Evolutionary conservation across 345 rosid species (phyloP).

Genomic region (Euphorbia pulcherrima): DNA sequence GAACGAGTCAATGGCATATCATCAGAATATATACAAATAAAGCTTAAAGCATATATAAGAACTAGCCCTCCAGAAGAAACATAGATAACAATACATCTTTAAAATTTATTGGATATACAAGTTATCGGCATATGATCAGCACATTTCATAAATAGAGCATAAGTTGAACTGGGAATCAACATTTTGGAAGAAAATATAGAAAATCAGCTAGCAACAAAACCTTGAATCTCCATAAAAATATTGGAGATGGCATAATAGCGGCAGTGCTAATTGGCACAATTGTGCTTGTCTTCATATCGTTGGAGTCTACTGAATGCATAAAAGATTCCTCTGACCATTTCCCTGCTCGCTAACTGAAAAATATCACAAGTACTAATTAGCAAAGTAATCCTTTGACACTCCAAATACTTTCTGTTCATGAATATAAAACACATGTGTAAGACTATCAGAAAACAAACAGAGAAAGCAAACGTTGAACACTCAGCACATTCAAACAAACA

Average conservation of each 20-base stretch:
- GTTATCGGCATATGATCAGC: not conserved
- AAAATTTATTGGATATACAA: not conserved
- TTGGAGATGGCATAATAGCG: constrained; percentile 64
- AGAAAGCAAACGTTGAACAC: not conserved
- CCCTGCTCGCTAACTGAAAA: constrained; percentile 46
- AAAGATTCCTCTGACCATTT: constrained; percentile 49
- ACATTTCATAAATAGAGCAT: constrained; percentile 6
- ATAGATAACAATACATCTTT: not conserved
- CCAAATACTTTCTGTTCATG: not conserved
- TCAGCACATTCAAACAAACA: not conserved
- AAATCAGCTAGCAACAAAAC: constrained; percentile 33
- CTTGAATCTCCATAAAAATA: constrained; percentile 75
- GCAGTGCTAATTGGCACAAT: constrained; percentile 41
- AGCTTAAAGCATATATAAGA: not conserved
- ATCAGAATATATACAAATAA: not conserved
- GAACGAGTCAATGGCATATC: not conserved
- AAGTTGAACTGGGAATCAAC: not conserved
- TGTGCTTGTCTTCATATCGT: constrained; percentile 42
- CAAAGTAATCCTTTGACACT: not conserved
- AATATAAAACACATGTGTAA: too few relatives aligned
- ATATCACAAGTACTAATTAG: constrained; percentile 10
- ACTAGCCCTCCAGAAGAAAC: not conserved
- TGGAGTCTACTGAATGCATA: constrained; percentile 37
- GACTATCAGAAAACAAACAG: not conserved
- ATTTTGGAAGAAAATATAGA: not conserved